These are phyloP conservation scores for Gracilaria gracilis DNA, from an alignment of 23 red algal genomes.

Conservation along the genomic window DNA sequence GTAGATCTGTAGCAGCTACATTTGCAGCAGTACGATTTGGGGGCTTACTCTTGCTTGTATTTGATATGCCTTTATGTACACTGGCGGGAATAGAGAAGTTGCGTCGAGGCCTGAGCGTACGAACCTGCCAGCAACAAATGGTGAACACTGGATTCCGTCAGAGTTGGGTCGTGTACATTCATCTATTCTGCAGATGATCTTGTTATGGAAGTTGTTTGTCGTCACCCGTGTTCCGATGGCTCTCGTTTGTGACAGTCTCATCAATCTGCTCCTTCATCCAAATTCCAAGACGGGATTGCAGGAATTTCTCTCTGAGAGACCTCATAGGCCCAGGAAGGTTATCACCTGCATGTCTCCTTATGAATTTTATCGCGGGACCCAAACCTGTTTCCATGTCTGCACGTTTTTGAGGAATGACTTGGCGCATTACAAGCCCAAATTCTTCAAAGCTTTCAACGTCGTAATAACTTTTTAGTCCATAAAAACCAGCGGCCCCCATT, in stretches of 20 bases:
- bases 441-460: conserved; percentile 56
- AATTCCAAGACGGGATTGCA: conserved; percentile 28
- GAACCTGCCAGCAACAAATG: not conserved
- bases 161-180: not conserved
- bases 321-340: conserved; percentile 66
- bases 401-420: conserved; percentile 44
- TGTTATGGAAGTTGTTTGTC: not conserved
- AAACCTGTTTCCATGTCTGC: conserved; percentile 59
- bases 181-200: not conserved
- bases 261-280: conserved; percentile 67
- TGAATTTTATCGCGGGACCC: conserved; percentile 40
- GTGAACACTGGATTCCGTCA: not conserved
- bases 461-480: conserved; percentile 47
- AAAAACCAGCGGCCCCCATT: conserved; percentile 56
- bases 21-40: not conserved
- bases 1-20: conserved; percentile 32
- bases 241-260: conserved; percentile 19
- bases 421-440: conserved; percentile 71
- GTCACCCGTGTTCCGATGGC: not conserved
- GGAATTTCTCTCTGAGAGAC: conserved; percentile 43
- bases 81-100: not conserved
- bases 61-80: not conserved
- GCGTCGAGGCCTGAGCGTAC: not conserved
- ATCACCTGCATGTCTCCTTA: conserved; percentile 54
- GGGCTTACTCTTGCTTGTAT: not conserved